Base-by-base conservation (phyloP, 306 rosid species). In the Dryas octopetala region DNA sequence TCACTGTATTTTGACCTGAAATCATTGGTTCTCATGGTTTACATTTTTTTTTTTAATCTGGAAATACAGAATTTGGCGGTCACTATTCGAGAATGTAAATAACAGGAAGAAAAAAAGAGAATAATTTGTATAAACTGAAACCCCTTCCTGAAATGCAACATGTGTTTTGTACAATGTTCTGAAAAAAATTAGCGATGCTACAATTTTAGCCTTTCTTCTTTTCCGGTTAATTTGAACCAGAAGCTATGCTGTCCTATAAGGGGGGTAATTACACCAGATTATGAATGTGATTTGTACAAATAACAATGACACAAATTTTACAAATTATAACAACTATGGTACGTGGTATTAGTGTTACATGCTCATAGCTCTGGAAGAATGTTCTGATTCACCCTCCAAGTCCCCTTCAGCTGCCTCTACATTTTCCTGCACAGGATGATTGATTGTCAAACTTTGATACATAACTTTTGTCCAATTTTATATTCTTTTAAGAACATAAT, bases 321-420 rank as follows among this genome's bases (percentile, higher is more conserved):
- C 83, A 86, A 74, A 77, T 71, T 71, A 65, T 77, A 74, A 77
- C 68, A 71, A 60, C 73, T 63, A 75, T n/a, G 74, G 67, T 32
- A 32, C 38, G 38, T 64, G 63, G 70, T 54, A 77, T 43, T 64
- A 66, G 46, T 45, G 80, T 83, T 85, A 83, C 90, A 93, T 81
- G 91, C 98, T 89, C 91, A 91, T 86, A 75, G 96, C 96, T 82
- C 96, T 89, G 50, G 98, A 86, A 47, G 96, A 79, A 82, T 84
- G 87, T 76, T 94, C 93, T 2, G 93, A 65, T 74, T 93, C 98
- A 19, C 92, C 86, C 72, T 89, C 97, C 50, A 80, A 70, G 59
- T 91, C 92, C 72, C 91, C 77, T 81, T 85, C 90, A 6, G 83
- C 82, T 44, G 52, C 81, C 55, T 84, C 89, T 14, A 65, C 76